Conservation (phyloP, 2,329 filamentous ascomycete genomes). For the Acrodontium crateriforme region DNA sequence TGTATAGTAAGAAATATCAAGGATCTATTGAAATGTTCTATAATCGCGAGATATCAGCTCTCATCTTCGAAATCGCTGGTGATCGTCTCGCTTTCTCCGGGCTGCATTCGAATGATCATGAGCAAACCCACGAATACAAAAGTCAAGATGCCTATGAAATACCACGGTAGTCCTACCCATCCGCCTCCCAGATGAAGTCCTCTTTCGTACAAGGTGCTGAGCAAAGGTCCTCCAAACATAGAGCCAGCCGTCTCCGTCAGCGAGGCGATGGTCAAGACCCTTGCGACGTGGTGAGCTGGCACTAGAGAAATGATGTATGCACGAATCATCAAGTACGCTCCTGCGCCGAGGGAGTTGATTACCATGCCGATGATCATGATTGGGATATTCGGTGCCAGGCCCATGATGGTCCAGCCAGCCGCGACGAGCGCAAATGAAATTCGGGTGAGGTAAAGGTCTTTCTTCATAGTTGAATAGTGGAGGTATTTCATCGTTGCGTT, state of each 20-base stretch:
- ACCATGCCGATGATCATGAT: slow-evolving; percentile 26
- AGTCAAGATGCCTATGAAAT: slow-evolving; percentile 24
- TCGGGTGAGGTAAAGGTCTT: slow-evolving; percentile 21
- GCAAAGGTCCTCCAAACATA: slow-evolving; percentile 32
- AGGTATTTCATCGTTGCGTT: slow-evolving; percentile 9
- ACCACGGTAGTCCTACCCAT: slow-evolving; percentile 39
- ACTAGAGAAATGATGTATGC: slow-evolving; percentile 41
- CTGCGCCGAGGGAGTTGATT: slow-evolving; percentile 33
- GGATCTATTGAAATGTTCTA: no score
- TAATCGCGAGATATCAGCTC: no score
- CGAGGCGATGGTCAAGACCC: slow-evolving; percentile 39
- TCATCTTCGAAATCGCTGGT: no score
- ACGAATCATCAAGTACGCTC: slow-evolving; percentile 31
- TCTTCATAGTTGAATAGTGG: slow-evolving; percentile 11
- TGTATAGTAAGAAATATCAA: no score
- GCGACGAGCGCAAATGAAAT: slow-evolving; percentile 14
- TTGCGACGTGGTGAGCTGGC: slow-evolving; percentile 40
- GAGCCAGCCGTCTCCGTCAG: slow-evolving; percentile 38
- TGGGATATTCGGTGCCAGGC: slow-evolving; percentile 16
- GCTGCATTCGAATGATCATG: slow-evolving; percentile 9
- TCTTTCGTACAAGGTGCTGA: slow-evolving; percentile 34
- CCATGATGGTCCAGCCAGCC: slow-evolving; percentile 18
- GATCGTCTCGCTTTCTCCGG: no score
- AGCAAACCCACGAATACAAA: slow-evolving; percentile 8
- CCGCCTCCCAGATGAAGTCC: slow-evolving; percentile 34